Evolutionary conservation across 345 rosid species (phyloP).

Genomic region (Eutrema yunnanense): DNA sequence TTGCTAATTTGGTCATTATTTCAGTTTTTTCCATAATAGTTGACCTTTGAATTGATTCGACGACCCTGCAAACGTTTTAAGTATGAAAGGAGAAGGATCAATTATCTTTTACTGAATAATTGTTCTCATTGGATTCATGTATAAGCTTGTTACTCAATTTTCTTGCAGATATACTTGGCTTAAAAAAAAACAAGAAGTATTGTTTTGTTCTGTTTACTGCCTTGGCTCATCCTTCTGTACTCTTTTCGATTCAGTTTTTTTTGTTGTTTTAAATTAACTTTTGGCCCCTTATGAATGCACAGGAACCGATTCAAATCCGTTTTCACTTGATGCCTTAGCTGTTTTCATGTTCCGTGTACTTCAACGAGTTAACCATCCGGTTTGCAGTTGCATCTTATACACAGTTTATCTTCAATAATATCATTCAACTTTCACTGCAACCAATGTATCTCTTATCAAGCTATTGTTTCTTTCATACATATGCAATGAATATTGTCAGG

Average conservation of each 20-base stretch:
- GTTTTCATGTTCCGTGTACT: slow-evolving; percentile 85
- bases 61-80: too few relatives aligned
- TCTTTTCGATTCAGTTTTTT: background rate
- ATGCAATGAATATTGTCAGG: slow-evolving; percentile 39
- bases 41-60: too few relatives aligned
- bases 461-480: background rate
- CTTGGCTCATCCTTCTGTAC: too few relatives aligned
- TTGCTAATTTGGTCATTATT: background rate
- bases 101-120: too few relatives aligned
- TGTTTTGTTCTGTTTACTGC: too few relatives aligned
- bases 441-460: background rate
- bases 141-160: too few relatives aligned
- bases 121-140: too few relatives aligned
- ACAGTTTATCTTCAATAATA: background rate
- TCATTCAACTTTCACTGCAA: too few relatives aligned
- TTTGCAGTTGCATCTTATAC: slow-evolving; percentile 13
- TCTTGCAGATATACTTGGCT: too few relatives aligned
- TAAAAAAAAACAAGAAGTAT: too few relatives aligned
- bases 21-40: too few relatives aligned
- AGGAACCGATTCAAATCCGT: slow-evolving; percentile 85
- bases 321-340: slow-evolving; percentile 83
- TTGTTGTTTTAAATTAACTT: background rate
- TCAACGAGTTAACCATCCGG: slow-evolving; percentile 85
- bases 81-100: too few relatives aligned
- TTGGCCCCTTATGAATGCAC: slow-evolving; percentile 19